Percentiles rank a stretch among this genome's conserved stretches.
Evolutionary conservation across 1,139 yeast species (phyloP).

Genomic region (Taiozyma sp.): DNA sequence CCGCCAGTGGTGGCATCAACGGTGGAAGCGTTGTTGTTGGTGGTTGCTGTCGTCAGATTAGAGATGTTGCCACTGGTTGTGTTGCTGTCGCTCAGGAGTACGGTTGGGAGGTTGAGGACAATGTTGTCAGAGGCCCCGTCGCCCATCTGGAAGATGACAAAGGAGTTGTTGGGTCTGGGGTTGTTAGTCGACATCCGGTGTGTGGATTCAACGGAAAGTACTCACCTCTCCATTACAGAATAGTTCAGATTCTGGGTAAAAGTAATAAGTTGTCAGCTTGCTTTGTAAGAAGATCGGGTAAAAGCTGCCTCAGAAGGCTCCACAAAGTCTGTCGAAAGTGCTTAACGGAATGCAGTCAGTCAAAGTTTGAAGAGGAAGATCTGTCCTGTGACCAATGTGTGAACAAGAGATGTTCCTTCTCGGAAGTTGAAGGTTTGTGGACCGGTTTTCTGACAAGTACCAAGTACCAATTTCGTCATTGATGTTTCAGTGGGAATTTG

Average conservation of each 20-base stretch:
- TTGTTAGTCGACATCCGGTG: not conserved
- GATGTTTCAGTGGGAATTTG: not conserved
- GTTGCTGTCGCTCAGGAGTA: slow-evolving; percentile 2
- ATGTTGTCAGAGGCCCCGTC: slow-evolving; percentile 15
- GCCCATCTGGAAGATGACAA: slow-evolving; percentile 19
- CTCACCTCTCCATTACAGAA: slow-evolving; percentile 4
- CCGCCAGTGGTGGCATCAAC: not conserved
- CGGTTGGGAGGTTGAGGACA: slow-evolving; percentile 12
- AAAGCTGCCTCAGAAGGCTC: slow-evolving; percentile 1
- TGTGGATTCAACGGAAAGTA: not conserved
- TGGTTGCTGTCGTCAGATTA: not conserved
- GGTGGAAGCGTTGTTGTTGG: not conserved
- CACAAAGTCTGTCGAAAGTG: not conserved
- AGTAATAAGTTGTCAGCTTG: not conserved
- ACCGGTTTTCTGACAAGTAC: too few species aligned
- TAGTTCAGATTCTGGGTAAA: not conserved
- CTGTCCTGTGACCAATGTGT: not conserved
- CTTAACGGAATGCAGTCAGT: not conserved
- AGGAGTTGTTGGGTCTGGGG: slow-evolving; percentile 5
- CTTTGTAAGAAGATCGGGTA: not conserved
- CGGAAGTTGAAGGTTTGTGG: not conserved
- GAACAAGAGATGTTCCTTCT: not conserved
- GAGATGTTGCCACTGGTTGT: not conserved
- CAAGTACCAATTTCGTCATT: not conserved
- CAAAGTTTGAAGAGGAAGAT: not conserved